phyloP scores from a whole-genome alignment of 2,329 filamentous ascomycete genomes.

The Cytospora paraplurivora region DNA sequence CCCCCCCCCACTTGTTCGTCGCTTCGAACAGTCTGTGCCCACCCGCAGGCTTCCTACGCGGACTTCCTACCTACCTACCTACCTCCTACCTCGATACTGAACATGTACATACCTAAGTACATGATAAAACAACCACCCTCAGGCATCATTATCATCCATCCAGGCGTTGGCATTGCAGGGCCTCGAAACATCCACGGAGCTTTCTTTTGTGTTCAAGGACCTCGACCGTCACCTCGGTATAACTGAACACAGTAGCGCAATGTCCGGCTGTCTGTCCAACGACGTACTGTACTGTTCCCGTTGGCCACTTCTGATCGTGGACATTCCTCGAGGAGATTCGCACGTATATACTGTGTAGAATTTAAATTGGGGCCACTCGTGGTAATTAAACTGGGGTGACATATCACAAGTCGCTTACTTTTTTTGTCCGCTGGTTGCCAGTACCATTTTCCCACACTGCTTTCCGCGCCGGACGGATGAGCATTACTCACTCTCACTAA shows the following conservation, averaged over 20 bases:
- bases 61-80: slow-evolving; percentile 1
- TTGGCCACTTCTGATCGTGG: not conserved
- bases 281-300: not conserved
- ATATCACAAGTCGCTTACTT: slow-evolving; percentile 22
- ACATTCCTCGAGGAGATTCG: not conserved
- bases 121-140: not conserved
- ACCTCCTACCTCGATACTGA: not conserved
- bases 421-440: slow-evolving; percentile 12
- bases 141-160: not conserved
- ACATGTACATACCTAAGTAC: not conserved
- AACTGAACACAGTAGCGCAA: not conserved
- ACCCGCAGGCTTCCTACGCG: slow-evolving; percentile 10
- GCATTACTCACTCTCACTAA: not conserved
- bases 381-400: slow-evolving; percentile 24
- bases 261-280: not conserved
- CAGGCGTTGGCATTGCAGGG: not conserved
- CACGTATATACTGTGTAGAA: not conserved
- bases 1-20: not conserved
- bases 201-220: not conserved
- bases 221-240: not conserved
- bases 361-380: slow-evolving; percentile 7
- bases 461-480: not conserved
- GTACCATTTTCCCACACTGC: not conserved
- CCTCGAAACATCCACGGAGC: not conserved
- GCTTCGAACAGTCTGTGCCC: slow-evolving; percentile 7